Evolutionary conservation across 768 basidiomycete species (phyloP), one percentile per base, ranked within the genome.

Genomic region (Suillus paluster): DNA sequence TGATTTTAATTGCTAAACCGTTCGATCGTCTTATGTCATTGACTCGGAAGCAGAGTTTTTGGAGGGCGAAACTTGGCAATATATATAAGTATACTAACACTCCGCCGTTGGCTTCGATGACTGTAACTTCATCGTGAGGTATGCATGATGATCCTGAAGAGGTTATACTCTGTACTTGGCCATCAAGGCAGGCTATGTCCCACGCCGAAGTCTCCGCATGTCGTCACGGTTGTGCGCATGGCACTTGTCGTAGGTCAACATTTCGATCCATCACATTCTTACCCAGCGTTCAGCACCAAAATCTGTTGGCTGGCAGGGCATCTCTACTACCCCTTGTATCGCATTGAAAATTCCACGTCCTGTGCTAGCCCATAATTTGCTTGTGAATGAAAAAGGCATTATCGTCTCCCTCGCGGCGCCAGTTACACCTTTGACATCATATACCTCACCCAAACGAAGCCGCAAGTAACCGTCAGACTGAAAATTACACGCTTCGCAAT

Each of bases 41-140:
- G 10, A 19, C 19, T 50, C 33, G 25, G 48, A 69, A 19, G 39
- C 72, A 83, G 77, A 83, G 80, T 60, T 79, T 81, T 66, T 74
- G 39, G 78, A 78, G 78, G 77, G 54, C 72, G 70, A 25, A 75
- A 77, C 34, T 80, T 77, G 76, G 52, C 64, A 78, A 71, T 23
- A 64, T 79, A 45, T 78, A 77, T 23, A 78, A n/a, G n/a, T n/a
- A n/a, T n/a, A 78, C 64, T 53, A 78, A 50, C 15, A 75, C 66
- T 19, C 71, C 71, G 1, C 70, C 69, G 1, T 71, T 63, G 46
- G 76, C 70, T 62, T 73, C 64, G 44, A 71, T 62, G 4, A 64
- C 25, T 17, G 59, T 36, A 19, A 48, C 48, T 27, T 41, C 53
- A 36, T 14, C 12, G 52, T 27, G 34, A 14, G 5, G 12, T 27